phyloP scores from a whole-genome alignment of 176 grass and related monocot species.

The Carex parvula region DNA sequence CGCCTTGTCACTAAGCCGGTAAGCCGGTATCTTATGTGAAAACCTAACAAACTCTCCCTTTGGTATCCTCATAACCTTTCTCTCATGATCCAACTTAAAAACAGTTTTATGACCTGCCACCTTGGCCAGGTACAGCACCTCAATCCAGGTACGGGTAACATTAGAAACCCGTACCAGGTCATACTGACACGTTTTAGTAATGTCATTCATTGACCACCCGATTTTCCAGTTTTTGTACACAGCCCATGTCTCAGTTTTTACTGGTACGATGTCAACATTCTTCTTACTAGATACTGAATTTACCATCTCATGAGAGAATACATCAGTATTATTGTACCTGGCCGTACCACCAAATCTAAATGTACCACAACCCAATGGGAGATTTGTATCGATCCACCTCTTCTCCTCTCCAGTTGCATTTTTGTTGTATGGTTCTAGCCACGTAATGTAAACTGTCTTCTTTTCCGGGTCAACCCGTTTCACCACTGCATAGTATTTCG shows the following conservation, averaged over 20 bases:
- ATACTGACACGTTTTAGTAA: conserved; percentile 49
- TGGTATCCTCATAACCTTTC: conserved; percentile 33
- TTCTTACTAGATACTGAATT: conserved; percentile 33
- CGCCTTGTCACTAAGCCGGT: conserved; percentile 51
- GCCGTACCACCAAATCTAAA: conserved; percentile 30
- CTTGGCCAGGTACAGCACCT: conserved; percentile 45
- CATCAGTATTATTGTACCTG: conserved; percentile 14
- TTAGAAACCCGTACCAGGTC: conserved; percentile 64
- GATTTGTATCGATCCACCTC: conserved; percentile 35
- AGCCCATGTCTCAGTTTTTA: conserved; percentile 65
- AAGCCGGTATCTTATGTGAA: conserved; percentile 73
- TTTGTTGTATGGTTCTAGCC: conserved; percentile 51
- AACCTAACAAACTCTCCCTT: conserved; percentile 57
- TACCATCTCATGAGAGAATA: conserved; percentile 61
- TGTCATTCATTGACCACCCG: conserved; percentile 53
- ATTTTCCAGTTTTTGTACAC: conserved; percentile 66
- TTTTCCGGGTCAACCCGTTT: conserved; percentile 39
- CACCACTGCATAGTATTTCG: conserved; percentile 72
- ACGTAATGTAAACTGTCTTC: conserved; percentile 38
- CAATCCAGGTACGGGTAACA: conserved; percentile 17
- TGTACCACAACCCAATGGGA: conserved; percentile 47
- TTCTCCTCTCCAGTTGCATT: conserved; percentile 36
- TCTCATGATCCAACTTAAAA: conserved; percentile 36
- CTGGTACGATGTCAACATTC: conserved; percentile 48
- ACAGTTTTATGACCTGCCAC: conserved; percentile 55